These are phyloP conservation scores for Syzygium aqueum DNA, from an alignment of 345 rosid species.

Conservation along the genomic window DNA sequence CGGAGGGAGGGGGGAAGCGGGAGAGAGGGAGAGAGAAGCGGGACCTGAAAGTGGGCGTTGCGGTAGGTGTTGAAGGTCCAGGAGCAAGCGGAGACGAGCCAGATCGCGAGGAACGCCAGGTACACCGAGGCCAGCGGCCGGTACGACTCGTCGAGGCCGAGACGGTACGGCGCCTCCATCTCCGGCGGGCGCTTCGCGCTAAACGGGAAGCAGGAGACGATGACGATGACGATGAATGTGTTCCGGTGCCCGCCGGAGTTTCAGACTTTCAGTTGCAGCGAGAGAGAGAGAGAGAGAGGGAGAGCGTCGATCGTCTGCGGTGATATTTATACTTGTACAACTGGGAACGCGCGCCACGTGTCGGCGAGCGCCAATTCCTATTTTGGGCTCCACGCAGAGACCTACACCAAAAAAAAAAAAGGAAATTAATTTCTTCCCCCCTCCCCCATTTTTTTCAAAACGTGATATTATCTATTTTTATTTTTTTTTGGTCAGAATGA, in stretches of 20 bases:
- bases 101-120: constrained; percentile 53
- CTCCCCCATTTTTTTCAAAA: not conserved
- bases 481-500: no score
- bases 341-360: not conserved
- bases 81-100: constrained; percentile 74
- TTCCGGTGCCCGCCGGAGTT: not conserved
- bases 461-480: not conserved
- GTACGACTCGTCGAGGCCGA: constrained; percentile 47
- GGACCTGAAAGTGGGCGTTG: constrained; percentile 72
- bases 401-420: not conserved
- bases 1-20: not conserved
- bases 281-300: not conserved
- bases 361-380: not conserved
- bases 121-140: constrained; percentile 70
- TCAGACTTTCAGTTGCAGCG: not conserved
- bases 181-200: not conserved
- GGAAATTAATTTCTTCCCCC: no score
- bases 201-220: not conserved
- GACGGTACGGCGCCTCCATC: constrained; percentile 28
- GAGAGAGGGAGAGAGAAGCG: not conserved
- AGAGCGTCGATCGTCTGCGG: not conserved
- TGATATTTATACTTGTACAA: not conserved
- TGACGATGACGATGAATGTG: not conserved
- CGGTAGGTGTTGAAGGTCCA: constrained; percentile 84
- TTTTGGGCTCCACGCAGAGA: not conserved